Evolutionary conservation across 805 yeast species (phyloP).

Genomic region (Myxozyma geophila): DNA sequence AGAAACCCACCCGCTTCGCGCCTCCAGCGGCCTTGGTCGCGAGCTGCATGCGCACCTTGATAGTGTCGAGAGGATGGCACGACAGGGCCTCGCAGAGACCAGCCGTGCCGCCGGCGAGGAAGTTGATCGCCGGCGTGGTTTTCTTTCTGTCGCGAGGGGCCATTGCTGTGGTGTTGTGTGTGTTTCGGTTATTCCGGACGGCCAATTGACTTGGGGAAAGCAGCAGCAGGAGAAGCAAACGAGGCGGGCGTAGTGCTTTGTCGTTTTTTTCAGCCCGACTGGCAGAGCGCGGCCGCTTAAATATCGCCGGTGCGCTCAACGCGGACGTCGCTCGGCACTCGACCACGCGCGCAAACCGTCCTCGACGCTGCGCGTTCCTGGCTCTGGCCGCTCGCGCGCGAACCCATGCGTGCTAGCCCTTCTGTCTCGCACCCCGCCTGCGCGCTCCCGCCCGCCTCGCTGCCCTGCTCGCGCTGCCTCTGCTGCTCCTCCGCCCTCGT

Average conservation of each 20-base stretch:
- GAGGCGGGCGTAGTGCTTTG: too few species aligned
- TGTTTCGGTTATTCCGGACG: not conserved
- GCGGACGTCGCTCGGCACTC: conserved; percentile 4
- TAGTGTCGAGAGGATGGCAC: conserved; percentile 98
- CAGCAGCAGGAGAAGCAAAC: not conserved
- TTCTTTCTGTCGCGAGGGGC: conserved; percentile 33
- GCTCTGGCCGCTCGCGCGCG: not conserved
- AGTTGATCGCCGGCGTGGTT: conserved; percentile 38
- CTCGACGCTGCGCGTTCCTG: not conserved
- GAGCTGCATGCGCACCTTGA: conserved; percentile 96
- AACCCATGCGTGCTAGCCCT: not conserved
- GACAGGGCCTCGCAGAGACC: conserved; percentile 96
- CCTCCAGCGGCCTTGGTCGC: conserved; percentile 60
- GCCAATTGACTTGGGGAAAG: too few species aligned
- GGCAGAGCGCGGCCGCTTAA: too few species aligned
- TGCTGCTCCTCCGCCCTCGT: not conserved
- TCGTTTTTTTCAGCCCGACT: too few species aligned
- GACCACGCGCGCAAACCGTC: conserved; percentile 1
- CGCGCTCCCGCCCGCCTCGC: not conserved
- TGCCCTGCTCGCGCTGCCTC: too few species aligned
- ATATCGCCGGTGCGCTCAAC: too few species aligned
- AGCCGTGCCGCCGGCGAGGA: conserved; percentile 91
- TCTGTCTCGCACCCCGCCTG: not conserved
- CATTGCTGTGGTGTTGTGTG: conserved; percentile 7
- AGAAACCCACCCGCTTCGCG: conserved; percentile 79